phyloP scores from a whole-genome alignment of 2,329 filamentous ascomycete genomes.

The Corinectria fuckeliana region DNA sequence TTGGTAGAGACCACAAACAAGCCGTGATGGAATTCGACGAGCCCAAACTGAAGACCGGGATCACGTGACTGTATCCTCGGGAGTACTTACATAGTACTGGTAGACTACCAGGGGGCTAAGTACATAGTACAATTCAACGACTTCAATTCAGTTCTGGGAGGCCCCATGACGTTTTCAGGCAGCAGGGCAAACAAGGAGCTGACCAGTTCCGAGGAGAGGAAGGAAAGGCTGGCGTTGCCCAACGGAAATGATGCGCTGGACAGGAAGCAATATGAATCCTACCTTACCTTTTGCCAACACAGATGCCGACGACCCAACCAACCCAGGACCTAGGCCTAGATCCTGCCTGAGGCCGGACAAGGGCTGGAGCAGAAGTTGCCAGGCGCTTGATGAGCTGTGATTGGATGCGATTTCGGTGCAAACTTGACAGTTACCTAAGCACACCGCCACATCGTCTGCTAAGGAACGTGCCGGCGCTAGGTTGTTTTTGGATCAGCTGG shows the following conservation, averaged over 20 bases:
- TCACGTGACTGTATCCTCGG: too few relatives aligned
- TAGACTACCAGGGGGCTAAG: too few relatives aligned
- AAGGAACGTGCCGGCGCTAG: conserved; percentile 35
- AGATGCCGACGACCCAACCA: not conserved
- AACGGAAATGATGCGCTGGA: not conserved
- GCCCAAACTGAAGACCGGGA: too few relatives aligned
- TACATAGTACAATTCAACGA: not conserved
- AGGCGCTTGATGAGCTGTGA: not conserved
- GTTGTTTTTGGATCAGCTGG: conserved; percentile 29
- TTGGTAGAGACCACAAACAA: not conserved
- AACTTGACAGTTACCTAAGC: conserved; percentile 10
- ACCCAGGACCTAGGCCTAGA: not conserved
- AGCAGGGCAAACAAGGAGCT: not conserved
- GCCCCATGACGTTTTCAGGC: not conserved
- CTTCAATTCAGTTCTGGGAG: not conserved
- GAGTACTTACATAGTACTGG: too few relatives aligned
- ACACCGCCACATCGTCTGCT: conserved; percentile 27
- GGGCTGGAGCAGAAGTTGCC: not conserved
- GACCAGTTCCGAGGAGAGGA: not conserved
- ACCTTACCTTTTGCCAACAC: not conserved
- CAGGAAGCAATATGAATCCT: not conserved
- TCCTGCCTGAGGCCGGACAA: not conserved
- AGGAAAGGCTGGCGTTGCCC: not conserved
- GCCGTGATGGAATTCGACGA: not conserved
- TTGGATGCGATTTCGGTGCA: not conserved